Conservation (phyloP, 1,284 basidiomycete species). For the Sanguinoderma infundibulare region DNA sequence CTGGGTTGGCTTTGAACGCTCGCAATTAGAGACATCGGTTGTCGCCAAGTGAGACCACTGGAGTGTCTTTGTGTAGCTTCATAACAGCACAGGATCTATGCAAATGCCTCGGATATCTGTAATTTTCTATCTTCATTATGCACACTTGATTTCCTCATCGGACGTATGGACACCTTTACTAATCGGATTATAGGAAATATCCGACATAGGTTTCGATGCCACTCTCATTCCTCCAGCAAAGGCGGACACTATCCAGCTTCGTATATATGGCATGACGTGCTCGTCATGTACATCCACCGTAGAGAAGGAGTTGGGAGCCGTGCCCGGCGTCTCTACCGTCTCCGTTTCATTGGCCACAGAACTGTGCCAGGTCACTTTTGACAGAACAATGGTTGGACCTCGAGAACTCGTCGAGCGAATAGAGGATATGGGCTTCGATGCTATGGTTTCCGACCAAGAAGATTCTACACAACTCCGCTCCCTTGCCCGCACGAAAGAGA, state of each 20-base stretch:
- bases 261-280: slow-evolving; percentile 92
- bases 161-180: not conserved
- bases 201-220: slow-evolving; percentile 93
- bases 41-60: too few relatives aligned
- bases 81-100: too few relatives aligned
- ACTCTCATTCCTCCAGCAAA: slow-evolving; percentile 67
- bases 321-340: slow-evolving; percentile 80
- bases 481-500: slow-evolving; percentile 90
- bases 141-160: not conserved
- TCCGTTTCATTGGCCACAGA: slow-evolving; percentile 77
- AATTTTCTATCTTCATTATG: not conserved
- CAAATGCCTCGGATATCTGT: too few relatives aligned
- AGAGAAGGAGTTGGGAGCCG: slow-evolving; percentile 67
- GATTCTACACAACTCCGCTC: slow-evolving; percentile 91
- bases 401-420: slow-evolving; percentile 88
- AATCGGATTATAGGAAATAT: slow-evolving; percentile 71
- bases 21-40: too few relatives aligned
- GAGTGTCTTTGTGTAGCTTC: too few relatives aligned
- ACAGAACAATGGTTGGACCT: slow-evolving; percentile 74
- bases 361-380: slow-evolving; percentile 79
- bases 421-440: slow-evolving; percentile 91
- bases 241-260: slow-evolving; percentile 72
- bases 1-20: too few relatives aligned
- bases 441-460: slow-evolving; percentile 81
- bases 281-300: slow-evolving; percentile 83